Percentiles rank a stretch among this genome's conserved stretches.
phyloP scores from a whole-genome alignment of 495 filamentous ascomycete genomes.

The Penicillium angulare region DNA sequence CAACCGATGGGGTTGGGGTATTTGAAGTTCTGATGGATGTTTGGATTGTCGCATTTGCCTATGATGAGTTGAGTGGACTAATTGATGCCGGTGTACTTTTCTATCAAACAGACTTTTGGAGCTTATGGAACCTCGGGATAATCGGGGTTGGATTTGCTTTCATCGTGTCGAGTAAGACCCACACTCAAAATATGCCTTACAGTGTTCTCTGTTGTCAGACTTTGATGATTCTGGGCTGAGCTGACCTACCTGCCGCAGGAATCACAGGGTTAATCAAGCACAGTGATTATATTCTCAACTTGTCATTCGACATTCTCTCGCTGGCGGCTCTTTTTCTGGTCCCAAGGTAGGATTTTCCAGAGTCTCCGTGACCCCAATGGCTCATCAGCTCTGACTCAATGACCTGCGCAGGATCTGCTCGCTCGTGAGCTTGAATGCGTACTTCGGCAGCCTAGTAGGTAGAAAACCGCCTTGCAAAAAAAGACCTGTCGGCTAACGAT shows the following conservation, averaged over 20 bases:
- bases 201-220: not conserved
- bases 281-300: conserved; percentile 63
- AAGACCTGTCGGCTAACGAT: conserved; percentile 22
- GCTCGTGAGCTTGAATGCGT: conserved; percentile 82
- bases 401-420: conserved; percentile 67
- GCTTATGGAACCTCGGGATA: conserved; percentile 82
- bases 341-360: conserved; percentile 53
- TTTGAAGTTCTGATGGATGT: conserved; percentile 56
- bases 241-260: conserved; percentile 42
- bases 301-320: conserved; percentile 83
- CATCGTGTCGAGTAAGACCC: conserved; percentile 64
- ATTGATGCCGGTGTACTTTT: conserved; percentile 79
- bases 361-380: conserved; percentile 2
- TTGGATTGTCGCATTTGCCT: conserved; percentile 82
- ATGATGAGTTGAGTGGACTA: conserved; percentile 81
- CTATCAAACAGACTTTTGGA: conserved; percentile 89
- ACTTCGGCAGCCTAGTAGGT: conserved; percentile 76
- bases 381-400: conserved; percentile 15
- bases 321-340: conserved; percentile 89
- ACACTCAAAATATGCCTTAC: conserved; percentile 11
- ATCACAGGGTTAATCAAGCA: conserved; percentile 67
- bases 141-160: conserved; percentile 78
- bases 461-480: conserved; percentile 5
- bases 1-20: conserved; percentile 44
- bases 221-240: not conserved